phyloP scores from a whole-genome alignment of 1,284 basidiomycete genomes.

The Peniophora sp. region DNA sequence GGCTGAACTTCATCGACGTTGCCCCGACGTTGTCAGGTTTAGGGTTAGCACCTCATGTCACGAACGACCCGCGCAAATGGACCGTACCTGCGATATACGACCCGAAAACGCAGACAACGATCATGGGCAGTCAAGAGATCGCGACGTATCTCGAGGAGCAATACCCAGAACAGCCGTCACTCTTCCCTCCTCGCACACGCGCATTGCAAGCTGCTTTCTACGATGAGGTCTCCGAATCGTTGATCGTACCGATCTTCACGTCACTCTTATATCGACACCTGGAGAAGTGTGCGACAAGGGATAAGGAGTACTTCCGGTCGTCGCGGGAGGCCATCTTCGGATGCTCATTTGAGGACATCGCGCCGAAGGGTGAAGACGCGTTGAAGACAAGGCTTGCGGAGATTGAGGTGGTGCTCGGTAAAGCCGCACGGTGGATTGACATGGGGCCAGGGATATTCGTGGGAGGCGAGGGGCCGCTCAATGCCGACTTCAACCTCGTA shows the following conservation, averaged over 20 bases:
- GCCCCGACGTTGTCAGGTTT: not conserved
- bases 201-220: not conserved
- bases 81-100: slow-evolving; percentile 9
- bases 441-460: not conserved
- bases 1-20: not conserved
- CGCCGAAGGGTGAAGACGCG: not conserved
- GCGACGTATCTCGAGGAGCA: not conserved
- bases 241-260: not conserved
- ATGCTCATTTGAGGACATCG: not conserved
- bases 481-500: not conserved
- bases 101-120: not conserved
- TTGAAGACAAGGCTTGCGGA: not conserved
- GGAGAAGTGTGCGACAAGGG: not conserved
- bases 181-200: not conserved
- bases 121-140: not conserved
- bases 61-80: slow-evolving; percentile 4
- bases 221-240: not conserved
- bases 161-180: not conserved
- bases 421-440: not conserved
- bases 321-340: not conserved
- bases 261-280: not conserved
- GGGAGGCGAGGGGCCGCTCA: not conserved
- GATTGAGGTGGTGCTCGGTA: not conserved
- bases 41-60: not conserved
- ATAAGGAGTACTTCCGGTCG: not conserved